Evolutionary conservation across 768 basidiomycete genomes (phyloP), one percentile per base, ranked within the genome.

Genomic region (Pleurotus cornucopiae): DNA sequence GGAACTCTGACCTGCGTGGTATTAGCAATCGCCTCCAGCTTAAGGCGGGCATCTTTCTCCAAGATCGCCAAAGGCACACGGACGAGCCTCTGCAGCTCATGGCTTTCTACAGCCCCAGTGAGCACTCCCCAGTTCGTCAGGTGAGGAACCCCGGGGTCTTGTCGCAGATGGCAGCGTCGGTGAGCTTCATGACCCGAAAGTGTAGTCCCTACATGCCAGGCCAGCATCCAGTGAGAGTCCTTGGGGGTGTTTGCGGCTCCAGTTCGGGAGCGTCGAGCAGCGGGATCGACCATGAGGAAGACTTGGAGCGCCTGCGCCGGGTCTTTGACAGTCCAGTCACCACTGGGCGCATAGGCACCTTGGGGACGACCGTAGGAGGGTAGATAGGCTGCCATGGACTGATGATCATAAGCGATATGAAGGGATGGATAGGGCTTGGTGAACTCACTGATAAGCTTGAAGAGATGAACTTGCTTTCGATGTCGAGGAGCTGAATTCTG

Each of bases 211-310:
- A 49, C 25, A 6, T 49, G 30, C 48, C 48, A 49, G 26, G 48
- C 21, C 14, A 49, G 30, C 48, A 49, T 49, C 48, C 48, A 49
- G 30, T 49, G 48, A 26, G 48, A 49, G 48, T 49, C 48, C 5
- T 37, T 13, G 7, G 48, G 34, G 26, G 48, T 49, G 2, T 34
- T 34, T 34, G 30, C 9, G 11, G 2, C 30, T 9, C 30, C 30
- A 0, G 25, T 5, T 12, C 26, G 48, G 14, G 23, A 12, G 14
- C n/a, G 30, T 5, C 48, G 48, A 30, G 48, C 26, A 4, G 48
- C 30, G 30, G 30, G 48, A 34, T 16, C 48, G 21, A 49, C 34
- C n/a, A 49, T 37, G 13, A 49, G 30, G 26, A 34, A 34, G 21
- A 49, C 48, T 13, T n/a, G 11, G n/a, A 49, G 48, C 7, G 48